Conservation (phyloP, 2,329 filamentous ascomycete species). For the Fonsecaea nubica region DNA sequence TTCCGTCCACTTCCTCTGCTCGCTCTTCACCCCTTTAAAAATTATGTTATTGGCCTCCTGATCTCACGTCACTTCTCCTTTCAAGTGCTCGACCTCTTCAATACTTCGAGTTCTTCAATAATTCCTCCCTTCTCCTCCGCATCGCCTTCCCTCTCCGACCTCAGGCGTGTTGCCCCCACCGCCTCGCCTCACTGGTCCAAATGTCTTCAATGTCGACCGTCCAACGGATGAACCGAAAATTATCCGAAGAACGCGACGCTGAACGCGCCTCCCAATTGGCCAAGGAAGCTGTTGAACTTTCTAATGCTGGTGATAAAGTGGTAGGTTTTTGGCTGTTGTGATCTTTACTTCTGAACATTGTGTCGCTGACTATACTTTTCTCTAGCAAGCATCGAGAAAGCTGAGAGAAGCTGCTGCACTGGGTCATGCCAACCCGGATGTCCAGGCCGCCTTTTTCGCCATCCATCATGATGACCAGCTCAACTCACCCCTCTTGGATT, state of each 20-base stretch:
- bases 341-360: not conserved
- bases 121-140: not conserved
- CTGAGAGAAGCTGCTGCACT: slow-evolving; percentile 57
- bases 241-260: slow-evolving; percentile 54
- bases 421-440: slow-evolving; percentile 52
- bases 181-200: not conserved
- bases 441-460: slow-evolving; percentile 54
- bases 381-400: slow-evolving; percentile 55
- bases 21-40: slow-evolving; percentile 9
- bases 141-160: slow-evolving; percentile 3
- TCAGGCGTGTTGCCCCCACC: not conserved
- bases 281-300: slow-evolving; percentile 55
- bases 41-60: slow-evolving; percentile 30
- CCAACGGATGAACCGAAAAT: slow-evolving; percentile 38
- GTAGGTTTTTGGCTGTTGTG: slow-evolving; percentile 43
- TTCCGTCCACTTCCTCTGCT: slow-evolving; percentile 10
- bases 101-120: slow-evolving; percentile 6
- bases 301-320: slow-evolving; percentile 54
- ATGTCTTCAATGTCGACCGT: slow-evolving; percentile 36
- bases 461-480: slow-evolving; percentile 47
- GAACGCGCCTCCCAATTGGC: slow-evolving; percentile 55
- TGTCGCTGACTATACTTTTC: slow-evolving; percentile 23
- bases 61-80: slow-evolving; percentile 31
- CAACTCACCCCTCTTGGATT: slow-evolving; percentile 49
- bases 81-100: slow-evolving; percentile 16